These are phyloP conservation scores for Clonostachys byssicola DNA, from an alignment of 2,329 filamentous ascomycete species.

Conservation along the genomic window DNA sequence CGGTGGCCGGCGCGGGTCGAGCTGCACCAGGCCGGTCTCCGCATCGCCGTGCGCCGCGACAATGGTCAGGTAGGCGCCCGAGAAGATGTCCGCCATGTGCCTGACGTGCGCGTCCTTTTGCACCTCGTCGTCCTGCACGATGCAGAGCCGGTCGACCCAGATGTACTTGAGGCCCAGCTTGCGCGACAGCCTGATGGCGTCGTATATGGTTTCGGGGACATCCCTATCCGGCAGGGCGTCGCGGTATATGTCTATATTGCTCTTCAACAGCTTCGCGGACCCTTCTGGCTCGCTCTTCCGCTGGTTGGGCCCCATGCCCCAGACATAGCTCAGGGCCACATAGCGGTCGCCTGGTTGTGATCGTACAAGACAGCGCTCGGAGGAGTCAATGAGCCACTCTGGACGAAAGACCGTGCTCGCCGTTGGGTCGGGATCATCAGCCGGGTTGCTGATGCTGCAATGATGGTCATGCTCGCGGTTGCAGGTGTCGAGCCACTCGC, in stretches of 20 bases:
- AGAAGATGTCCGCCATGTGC: slow-evolving; percentile 40
- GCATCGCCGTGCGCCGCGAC: slow-evolving; percentile 35
- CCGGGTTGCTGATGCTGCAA: slow-evolving; percentile 16
- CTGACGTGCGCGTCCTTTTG: slow-evolving; percentile 32
- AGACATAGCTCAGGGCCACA: slow-evolving; percentile 41
- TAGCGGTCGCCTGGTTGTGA: slow-evolving; percentile 32
- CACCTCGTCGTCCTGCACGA: slow-evolving; percentile 35
- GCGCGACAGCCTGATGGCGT: slow-evolving; percentile 37
- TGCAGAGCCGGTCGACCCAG: slow-evolving; percentile 41
- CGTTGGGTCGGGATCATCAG: not conserved
- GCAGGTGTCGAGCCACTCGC: slow-evolving; percentile 37
- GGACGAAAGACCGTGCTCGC: slow-evolving; percentile 27
- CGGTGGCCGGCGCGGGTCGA: slow-evolving; percentile 24
- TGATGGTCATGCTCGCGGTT: slow-evolving; percentile 34
- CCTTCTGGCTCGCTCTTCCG: slow-evolving; percentile 15
- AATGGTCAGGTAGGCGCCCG: slow-evolving; percentile 38
- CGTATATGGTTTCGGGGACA: slow-evolving; percentile 33
- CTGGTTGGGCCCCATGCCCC: slow-evolving; percentile 17
- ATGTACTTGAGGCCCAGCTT: slow-evolving; percentile 36
- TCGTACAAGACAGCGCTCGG: slow-evolving; percentile 30
- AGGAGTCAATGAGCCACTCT: slow-evolving; percentile 32
- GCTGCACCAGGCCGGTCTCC: slow-evolving; percentile 26
- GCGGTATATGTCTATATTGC: slow-evolving; percentile 29
- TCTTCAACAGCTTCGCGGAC: slow-evolving; percentile 22
- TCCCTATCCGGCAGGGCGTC: slow-evolving; percentile 26